phyloP scores from a whole-genome alignment of 2,329 filamentous ascomycete species.

The Aspergillaceae sp. region DNA sequence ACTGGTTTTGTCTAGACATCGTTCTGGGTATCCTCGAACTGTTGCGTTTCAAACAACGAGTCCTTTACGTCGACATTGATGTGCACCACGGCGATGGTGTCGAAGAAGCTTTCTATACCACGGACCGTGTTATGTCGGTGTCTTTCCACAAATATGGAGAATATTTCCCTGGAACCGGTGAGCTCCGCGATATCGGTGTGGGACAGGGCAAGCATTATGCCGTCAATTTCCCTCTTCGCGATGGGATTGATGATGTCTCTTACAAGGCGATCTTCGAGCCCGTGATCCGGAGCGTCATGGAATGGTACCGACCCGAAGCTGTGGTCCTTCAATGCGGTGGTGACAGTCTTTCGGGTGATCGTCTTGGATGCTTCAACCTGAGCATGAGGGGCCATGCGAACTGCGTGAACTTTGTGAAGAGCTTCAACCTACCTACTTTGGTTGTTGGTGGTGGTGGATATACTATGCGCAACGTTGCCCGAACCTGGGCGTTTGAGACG shows the following conservation, averaged over 20 bases:
- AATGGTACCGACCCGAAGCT: constrained; percentile 58
- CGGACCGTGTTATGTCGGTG: constrained; percentile 62
- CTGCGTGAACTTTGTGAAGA: constrained; percentile 61
- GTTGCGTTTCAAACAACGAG: constrained; percentile 54
- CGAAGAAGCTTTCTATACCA: constrained; percentile 64
- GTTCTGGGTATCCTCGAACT: constrained; percentile 59
- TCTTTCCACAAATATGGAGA: constrained; percentile 68
- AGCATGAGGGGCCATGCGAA: constrained; percentile 64
- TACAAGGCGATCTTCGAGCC: constrained; percentile 63
- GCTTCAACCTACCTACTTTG: constrained; percentile 56
- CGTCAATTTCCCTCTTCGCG: constrained; percentile 61
- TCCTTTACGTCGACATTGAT: constrained; percentile 60
- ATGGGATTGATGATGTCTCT: constrained; percentile 59
- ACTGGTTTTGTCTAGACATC: constrained; percentile 42
- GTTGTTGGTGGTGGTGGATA: constrained; percentile 61
- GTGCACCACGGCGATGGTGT: constrained; percentile 62
- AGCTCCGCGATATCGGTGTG: constrained; percentile 60
- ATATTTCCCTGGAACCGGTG: constrained; percentile 63
- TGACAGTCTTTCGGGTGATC: constrained; percentile 58
- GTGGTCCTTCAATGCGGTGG: constrained; percentile 62
- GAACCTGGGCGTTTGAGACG: constrained; percentile 59
- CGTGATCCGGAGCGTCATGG: constrained; percentile 59
- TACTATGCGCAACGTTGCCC: constrained; percentile 57
- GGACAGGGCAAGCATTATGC: constrained; percentile 59
- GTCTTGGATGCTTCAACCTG: constrained; percentile 61